phyloP scores from a whole-genome alignment of 805 yeast species.

The Priceomyces haplophilus region DNA sequence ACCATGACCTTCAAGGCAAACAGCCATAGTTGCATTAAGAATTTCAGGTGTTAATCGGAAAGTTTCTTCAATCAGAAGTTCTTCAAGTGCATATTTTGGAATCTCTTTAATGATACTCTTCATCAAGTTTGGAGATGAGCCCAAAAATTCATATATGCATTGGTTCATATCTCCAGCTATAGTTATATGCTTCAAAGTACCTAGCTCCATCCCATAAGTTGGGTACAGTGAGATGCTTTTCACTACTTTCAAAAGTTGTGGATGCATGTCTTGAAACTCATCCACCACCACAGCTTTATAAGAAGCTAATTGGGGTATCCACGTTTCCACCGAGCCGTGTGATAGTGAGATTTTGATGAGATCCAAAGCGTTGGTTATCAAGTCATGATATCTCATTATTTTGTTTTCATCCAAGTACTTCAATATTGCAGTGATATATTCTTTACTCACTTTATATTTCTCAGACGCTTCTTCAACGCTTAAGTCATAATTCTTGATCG shows the following conservation, averaged over 20 bases:
- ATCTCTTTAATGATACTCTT: slow-evolving; percentile 19
- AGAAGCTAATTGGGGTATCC: slow-evolving; percentile 21
- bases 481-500: slow-evolving; percentile 20
- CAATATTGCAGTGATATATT: slow-evolving; percentile 26
- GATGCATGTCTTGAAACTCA: slow-evolving; percentile 71
- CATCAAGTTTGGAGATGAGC: slow-evolving; percentile 43
- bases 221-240: slow-evolving; percentile 35
- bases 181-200: slow-evolving; percentile 48
- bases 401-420: slow-evolving; percentile 30
- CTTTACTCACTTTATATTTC: slow-evolving; percentile 21
- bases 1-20: slow-evolving; percentile 12
- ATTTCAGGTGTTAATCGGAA: slow-evolving; percentile 64
- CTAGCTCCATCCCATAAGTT: slow-evolving; percentile 12
- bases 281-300: slow-evolving; percentile 53
- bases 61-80: slow-evolving; percentile 45
- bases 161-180: slow-evolving; percentile 73
- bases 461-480: slow-evolving; percentile 22
- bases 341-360: slow-evolving; percentile 27
- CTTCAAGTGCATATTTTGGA: slow-evolving; percentile 17
- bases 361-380: slow-evolving; percentile 28
- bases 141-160: slow-evolving; percentile 65
- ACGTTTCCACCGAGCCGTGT: slow-evolving; percentile 12
- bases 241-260: slow-evolving; percentile 46
- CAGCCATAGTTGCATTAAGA: slow-evolving; percentile 38
- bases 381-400: slow-evolving; percentile 34